Base-by-base conservation (phyloP, 441 rosid genomes). In the California macrophylla region DNA sequence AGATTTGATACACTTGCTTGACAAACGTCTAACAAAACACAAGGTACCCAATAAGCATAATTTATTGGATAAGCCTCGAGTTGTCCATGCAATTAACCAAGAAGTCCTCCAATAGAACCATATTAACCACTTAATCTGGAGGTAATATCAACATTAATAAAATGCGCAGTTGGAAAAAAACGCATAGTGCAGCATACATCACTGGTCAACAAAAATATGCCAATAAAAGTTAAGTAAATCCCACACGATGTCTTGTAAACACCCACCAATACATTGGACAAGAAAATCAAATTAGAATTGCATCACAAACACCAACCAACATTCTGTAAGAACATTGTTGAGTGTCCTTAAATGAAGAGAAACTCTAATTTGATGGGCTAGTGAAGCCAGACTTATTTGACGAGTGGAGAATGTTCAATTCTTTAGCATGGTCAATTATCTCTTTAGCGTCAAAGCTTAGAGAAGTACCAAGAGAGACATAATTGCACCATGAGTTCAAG, bases 51-150 rank as follows among this genome's bases (percentile, higher is more conserved):
- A 61, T 61, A 61, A 61, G 32, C 64, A 61, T 28, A 28, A 61
- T 61, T 28, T 25, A 61, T 29, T 63, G 38, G 23, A n/a, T 28
- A 29, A n/a, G 23, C 66, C 23, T 29, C 38, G 23, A 15, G 10
- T 28, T 28, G 36, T 28, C 66, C 66, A 25, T 26, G 36, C 66
- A 62, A 62, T 23, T 62, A 62, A 62, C 66, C 66, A 62, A 26
- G 30, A 62, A 28, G 38, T 63, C 20, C 40, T 15, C 36, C 66
- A 63, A 63, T 54, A 63, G 38, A 63, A 56, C 62, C 26, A 56
- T 23, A 56, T 56, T 21, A 56, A 28, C 8, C 9, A 15, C 21
- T 62, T 62, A 26, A 23, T 58, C n/a, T 58, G 26, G 10, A 52
- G 56, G 56, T 15, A 47, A 47, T 15, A 21, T 3, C 4, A n/a